Base-by-base conservation (phyloP, 2,329 filamentous ascomycete genomes). In the Biscogniauxia marginata region DNA sequence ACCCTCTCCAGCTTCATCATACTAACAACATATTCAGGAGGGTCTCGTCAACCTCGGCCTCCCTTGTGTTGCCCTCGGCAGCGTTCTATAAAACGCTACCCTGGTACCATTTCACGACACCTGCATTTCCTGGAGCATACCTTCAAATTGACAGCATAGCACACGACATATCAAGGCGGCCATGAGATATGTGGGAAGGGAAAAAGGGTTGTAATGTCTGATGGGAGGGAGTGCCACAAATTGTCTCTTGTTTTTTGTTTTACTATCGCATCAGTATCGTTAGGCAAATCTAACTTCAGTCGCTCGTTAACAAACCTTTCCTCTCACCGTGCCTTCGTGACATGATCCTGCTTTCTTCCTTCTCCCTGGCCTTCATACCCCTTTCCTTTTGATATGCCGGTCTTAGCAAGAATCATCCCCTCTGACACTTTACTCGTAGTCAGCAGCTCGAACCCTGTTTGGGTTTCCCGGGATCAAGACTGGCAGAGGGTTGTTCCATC, bases 41-140 rank as follows among this genome's bases (percentile, higher is more conserved):
- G 69, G 65, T 49, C 63, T 70, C 49, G 52, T 71, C 67, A 70
- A 70, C 55, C 58, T 69, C 47, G 66, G 65, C 39, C 65, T 70
- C 44, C 68, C 67, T 39, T 71, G 68, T 61, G 57, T 70, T 39
- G 68, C 67, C 49, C 65, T 70, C 23, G 63, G 61, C 49, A 55
- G 68, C 57, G 34, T 71, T 20, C 50, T 71, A 20, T 70, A 71
- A 68, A 39, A 64, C 52, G 64, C 52, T 52, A 34, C 9, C 52
- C n/a, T 60, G 52, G 54, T 53, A 25, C 16, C 53, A 20, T 55
- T 34, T 30, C 25, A 49, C 53, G 51, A 43, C 19, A 24, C n/a
- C 22, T 19, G 39, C 18, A 19, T 16, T 18, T 21, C n/a, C 39
- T 20, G 50, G 34, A 53, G 46, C 56, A 58, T 55, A 59, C 22